Evolutionary conservation across 169 alveolate species (phyloP).

Genomic region (Theileria parva): DNA sequence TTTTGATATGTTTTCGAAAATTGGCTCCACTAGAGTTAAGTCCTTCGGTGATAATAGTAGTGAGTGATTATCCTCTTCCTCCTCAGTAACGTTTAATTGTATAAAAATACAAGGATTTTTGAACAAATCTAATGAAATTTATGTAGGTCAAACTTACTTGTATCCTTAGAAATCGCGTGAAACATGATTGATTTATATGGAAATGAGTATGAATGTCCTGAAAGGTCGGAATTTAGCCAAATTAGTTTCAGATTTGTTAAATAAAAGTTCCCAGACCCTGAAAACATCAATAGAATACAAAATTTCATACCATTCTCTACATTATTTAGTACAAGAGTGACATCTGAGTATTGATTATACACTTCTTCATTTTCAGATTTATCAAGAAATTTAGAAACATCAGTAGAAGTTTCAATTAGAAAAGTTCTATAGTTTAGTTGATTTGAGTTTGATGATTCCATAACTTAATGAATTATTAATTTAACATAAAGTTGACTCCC

Average conservation of each 20-base stretch:
- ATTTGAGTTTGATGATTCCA: neutral
- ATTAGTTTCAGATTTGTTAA: conserved; percentile 35
- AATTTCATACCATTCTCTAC: conserved; percentile 26
- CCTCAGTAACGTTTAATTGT: conserved; percentile 44
- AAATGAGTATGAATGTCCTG: conserved; percentile 29
- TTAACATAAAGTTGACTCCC: neutral
- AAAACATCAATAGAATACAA: neutral
- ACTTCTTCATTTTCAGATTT: conserved; percentile 25
- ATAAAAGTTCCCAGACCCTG: conserved; percentile 58
- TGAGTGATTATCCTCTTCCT: conserved; percentile 61
- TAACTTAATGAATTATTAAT: neutral
- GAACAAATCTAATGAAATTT: conserved; percentile 19
- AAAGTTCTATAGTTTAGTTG: neutral
- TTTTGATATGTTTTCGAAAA: conserved; percentile 46
- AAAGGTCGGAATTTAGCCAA: conserved; percentile 32
- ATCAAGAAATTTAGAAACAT: neutral
- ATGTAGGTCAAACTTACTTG: conserved; percentile 9
- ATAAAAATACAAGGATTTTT: conserved; percentile 52
- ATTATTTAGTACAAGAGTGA: conserved; percentile 35
- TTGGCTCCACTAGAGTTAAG: conserved; percentile 20
- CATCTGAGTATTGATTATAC: conserved; percentile 17
- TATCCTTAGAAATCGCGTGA: conserved; percentile 65
- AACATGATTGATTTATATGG: conserved; percentile 48
- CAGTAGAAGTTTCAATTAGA: neutral
- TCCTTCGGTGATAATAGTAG: conserved; percentile 50